Percentiles rank a stretch among this genome's conserved stretches.
Evolutionary conservation across 495 filamentous ascomycete genomes (phyloP).

Genomic region (Aspergillus heteromorphus): DNA sequence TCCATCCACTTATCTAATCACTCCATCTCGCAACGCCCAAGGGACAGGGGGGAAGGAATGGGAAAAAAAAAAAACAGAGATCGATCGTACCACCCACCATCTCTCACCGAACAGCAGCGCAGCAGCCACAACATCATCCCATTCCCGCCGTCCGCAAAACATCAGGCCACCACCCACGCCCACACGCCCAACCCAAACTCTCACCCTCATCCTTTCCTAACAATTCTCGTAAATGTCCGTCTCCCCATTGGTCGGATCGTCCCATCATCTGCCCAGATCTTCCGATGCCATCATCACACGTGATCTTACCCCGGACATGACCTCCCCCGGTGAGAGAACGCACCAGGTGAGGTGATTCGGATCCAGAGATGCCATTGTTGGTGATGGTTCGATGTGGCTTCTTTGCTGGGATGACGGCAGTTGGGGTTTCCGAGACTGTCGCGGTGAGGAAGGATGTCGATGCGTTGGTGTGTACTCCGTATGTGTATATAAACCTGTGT

Average conservation of each 20-base stretch:
- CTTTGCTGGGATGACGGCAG: no score
- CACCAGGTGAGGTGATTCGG: background rate
- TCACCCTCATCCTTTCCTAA: background rate
- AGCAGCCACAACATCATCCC: background rate
- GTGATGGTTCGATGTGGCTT: no score
- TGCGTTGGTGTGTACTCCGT: background rate
- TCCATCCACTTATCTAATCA: no score
- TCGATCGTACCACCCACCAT: slow-evolving; percentile 1
- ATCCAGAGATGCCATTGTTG: background rate
- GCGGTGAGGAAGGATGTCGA: background rate
- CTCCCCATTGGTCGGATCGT: background rate
- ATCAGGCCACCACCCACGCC: background rate
- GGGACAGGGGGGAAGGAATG: no score
- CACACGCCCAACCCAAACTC: background rate
- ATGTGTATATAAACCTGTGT: no score
- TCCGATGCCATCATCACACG: background rate
- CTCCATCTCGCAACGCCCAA: no score
- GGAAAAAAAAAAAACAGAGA: no score
- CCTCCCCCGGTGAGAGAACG: background rate
- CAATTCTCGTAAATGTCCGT: background rate
- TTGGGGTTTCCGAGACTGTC: no score
- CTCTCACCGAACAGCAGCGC: background rate
- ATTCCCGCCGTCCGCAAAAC: background rate
- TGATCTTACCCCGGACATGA: background rate
- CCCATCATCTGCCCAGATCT: background rate